Conservation (phyloP, 805 yeast species). For the Sugiyamaella smithiae region DNA sequence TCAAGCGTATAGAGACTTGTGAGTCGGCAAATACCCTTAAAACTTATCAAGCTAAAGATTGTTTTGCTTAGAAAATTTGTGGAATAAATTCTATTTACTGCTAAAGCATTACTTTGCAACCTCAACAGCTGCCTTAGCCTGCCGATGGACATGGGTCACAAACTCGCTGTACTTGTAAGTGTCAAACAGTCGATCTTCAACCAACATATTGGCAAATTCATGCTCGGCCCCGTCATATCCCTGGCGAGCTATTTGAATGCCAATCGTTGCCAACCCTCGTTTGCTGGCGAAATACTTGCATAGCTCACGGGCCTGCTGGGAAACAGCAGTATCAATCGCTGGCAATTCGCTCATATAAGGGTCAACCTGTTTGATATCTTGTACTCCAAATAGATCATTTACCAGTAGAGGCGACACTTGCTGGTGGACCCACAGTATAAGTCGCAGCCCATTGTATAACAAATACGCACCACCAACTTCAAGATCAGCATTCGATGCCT, state of each 20-base stretch:
- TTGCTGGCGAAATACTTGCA: slow-evolving; percentile 51
- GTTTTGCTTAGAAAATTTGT: no score
- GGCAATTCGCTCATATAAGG: slow-evolving; percentile 63
- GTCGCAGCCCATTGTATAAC: slow-evolving; percentile 62
- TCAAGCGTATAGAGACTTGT: no score
- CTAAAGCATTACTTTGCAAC: no score
- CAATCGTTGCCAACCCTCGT: slow-evolving; percentile 40
- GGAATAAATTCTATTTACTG: no score
- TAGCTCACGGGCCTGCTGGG: slow-evolving; percentile 62
- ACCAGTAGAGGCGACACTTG: slow-evolving; percentile 64
- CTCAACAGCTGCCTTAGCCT: slow-evolving; percentile 28
- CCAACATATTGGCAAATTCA: slow-evolving; percentile 56
- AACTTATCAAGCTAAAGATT: no score
- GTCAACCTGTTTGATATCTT: slow-evolving; percentile 44
- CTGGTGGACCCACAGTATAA: slow-evolving; percentile 66
- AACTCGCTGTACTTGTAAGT: slow-evolving; percentile 64
- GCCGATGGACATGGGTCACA: slow-evolving; percentile 62
- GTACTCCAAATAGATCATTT: slow-evolving; percentile 71
- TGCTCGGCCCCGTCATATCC: slow-evolving; percentile 59
- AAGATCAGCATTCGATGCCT: slow-evolving; percentile 42
- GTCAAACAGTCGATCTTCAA: slow-evolving; percentile 67
- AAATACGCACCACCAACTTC: slow-evolving; percentile 75
- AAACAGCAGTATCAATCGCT: slow-evolving; percentile 62
- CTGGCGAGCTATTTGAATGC: slow-evolving; percentile 61
- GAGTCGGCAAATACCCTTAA: no score